A percentile compares a stretch with the other conserved stretches of the same genome.
phyloP scores from a whole-genome alignment of 2,329 filamentous ascomycete species.

The Botryotinia convoluta region DNA sequence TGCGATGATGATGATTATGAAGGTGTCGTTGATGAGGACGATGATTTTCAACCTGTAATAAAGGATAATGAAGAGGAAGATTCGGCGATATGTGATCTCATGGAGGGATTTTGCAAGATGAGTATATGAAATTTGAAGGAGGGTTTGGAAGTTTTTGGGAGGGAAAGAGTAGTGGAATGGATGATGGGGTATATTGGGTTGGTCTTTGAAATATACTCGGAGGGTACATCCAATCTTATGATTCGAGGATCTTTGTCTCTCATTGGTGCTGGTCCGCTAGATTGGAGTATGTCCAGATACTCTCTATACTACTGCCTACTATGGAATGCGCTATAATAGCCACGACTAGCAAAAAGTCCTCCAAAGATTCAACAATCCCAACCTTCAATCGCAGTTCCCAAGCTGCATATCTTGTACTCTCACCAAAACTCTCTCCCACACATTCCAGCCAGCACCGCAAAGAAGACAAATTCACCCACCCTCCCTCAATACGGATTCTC shows the following conservation, averaged over 20 bases:
- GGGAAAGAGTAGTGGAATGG: background rate
- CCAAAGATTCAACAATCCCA: background rate
- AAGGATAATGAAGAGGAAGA: background rate
- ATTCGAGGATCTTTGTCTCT: too few species aligned
- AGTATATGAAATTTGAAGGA: background rate
- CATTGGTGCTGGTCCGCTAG: too few species aligned
- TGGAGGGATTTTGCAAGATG: background rate
- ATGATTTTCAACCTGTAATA: background rate
- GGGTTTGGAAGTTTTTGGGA: too few species aligned
- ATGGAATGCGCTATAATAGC: background rate
- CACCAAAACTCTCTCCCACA: background rate
- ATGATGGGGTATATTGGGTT: background rate
- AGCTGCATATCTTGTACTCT: background rate
- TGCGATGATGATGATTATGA: background rate
- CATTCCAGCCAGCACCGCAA: background rate
- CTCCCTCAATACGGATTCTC: background rate
- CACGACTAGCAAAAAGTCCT: background rate
- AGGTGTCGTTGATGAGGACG: background rate
- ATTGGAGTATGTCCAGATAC: background rate
- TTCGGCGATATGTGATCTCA: background rate
- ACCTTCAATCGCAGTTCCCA: background rate
- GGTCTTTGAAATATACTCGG: too few species aligned
- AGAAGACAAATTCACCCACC: background rate
- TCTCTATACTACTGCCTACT: background rate
- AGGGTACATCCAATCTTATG: too few species aligned